phyloP scores from a whole-genome alignment of 768 basidiomycete genomes.

The Symmetrospora coprosmae region DNA sequence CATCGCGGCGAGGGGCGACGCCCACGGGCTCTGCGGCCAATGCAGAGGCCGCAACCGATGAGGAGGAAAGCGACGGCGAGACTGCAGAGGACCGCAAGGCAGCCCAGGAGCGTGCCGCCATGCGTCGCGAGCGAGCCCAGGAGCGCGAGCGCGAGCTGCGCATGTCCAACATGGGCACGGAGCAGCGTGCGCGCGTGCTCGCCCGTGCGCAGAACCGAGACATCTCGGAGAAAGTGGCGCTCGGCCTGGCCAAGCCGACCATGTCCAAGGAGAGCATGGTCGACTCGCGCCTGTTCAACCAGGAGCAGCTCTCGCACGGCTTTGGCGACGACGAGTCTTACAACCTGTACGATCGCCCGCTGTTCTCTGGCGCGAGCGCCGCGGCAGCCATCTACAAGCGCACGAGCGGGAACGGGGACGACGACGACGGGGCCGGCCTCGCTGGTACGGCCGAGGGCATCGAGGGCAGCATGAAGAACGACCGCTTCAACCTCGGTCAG shows the following conservation, averaged over 20 bases:
- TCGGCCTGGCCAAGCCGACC: slow-evolving; percentile 93
- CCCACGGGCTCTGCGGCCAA: not conserved
- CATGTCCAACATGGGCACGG: slow-evolving; percentile 97
- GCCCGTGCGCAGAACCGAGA: slow-evolving; percentile 93
- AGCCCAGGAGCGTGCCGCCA: slow-evolving; percentile 68
- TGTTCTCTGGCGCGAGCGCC: slow-evolving; percentile 91
- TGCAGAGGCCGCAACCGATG: slow-evolving; percentile 19
- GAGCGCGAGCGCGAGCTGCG: slow-evolving; percentile 95
- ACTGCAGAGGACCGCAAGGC: slow-evolving; percentile 47
- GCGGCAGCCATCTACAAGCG: slow-evolving; percentile 99
- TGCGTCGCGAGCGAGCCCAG: slow-evolving; percentile 77
- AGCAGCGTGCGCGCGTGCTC: slow-evolving; percentile 87
- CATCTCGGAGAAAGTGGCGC: slow-evolving; percentile 96
- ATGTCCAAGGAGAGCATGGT: slow-evolving; percentile 92
- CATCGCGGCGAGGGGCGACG: not conserved
- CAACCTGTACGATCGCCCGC: slow-evolving; percentile 79
- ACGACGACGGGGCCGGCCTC: slow-evolving; percentile 80
- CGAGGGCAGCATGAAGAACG: slow-evolving; percentile 72
- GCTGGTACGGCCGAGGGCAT: slow-evolving; percentile 95
- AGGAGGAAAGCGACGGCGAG: slow-evolving; percentile 39
- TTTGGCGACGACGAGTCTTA: slow-evolving; percentile 93
- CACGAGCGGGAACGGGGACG: slow-evolving; percentile 65
- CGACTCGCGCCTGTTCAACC: slow-evolving; percentile 93
- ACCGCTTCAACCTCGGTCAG: slow-evolving; percentile 79
- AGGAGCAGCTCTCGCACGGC: slow-evolving; percentile 62